Evolutionary conservation across 371 early-diverging fungal genomes (phyloP), one percentile per base, ranked within the genome.

Genomic region (Actinomortierella wolfii): DNA sequence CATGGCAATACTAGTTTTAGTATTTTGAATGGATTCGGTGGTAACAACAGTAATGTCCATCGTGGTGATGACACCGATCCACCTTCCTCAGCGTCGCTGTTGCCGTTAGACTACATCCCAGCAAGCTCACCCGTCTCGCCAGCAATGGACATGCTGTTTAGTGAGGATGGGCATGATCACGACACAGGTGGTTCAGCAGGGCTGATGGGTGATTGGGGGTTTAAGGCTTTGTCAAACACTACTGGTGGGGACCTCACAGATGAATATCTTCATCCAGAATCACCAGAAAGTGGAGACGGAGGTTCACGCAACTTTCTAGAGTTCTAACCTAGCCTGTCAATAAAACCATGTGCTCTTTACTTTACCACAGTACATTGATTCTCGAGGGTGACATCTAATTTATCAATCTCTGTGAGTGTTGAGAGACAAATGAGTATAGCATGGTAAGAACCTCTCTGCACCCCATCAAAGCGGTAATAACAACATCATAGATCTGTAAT

Each of bases 181-280:
- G 53, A n/a, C n/a, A n/a, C n/a, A n/a, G n/a, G n/a, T n/a, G n/a
- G n/a, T n/a, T n/a, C n/a, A n/a, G n/a, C n/a, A n/a, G n/a, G n/a
- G n/a, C n/a, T n/a, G n/a, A n/a, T 20, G 13, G 52, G 55, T 23
- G 59, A 68, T 47, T 68, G 69, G 69, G 51, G 21, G 26, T 63
- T 68, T 42, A 55, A 51, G 25, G 23, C 62, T 11, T 68, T 62
- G 21, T 17, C 51, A 17, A 18, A 54, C 40, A n/a, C n/a, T n/a
- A n/a, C n/a, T n/a, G n/a, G 34, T 6, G 34, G 34, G 4, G 63
- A 68, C 40, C 40, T 59, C 3, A 51, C 59, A 13, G 59, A 62
- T 14, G 52, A 62, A 17, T 68, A 51, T 51, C 54, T 68, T 13
- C 23, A 56, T 43, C 52, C 59, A 18, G 57, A 54, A 4, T 17